Percentiles rank a stretch among this genome's conserved stretches.
Conservation (phyloP, 2,329 filamentous ascomycete genomes). For the Alternaria angustiovoidea region DNA sequence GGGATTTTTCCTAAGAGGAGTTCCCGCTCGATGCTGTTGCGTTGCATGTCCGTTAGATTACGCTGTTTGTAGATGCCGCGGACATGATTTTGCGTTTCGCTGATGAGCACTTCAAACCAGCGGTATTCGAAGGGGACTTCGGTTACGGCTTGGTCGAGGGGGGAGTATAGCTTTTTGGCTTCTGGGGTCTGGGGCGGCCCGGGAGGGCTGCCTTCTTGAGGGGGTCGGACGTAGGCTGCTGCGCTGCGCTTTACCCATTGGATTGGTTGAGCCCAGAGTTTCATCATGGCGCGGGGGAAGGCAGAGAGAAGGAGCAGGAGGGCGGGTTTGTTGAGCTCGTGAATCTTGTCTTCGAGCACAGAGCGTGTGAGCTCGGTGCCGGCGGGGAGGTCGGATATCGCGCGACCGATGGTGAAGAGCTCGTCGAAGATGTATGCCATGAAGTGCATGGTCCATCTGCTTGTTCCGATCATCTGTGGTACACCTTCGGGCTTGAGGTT, state of each 20-base stretch:
- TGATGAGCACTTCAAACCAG: slow-evolving; percentile 58
- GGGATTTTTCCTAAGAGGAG: slow-evolving; percentile 63
- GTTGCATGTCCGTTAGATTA: slow-evolving; percentile 54
- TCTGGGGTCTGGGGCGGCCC: slow-evolving; percentile 53
- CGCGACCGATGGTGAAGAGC: slow-evolving; percentile 48
- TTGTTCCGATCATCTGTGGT: slow-evolving; percentile 67
- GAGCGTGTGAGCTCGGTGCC: slow-evolving; percentile 48
- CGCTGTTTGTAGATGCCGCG: slow-evolving; percentile 62
- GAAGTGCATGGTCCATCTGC: slow-evolving; percentile 79
- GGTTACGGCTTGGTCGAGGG: slow-evolving; percentile 43
- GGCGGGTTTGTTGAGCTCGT: slow-evolving; percentile 46
- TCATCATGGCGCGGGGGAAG: slow-evolving; percentile 50
- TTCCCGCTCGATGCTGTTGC: slow-evolving; percentile 60
- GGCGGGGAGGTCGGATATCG: slow-evolving; percentile 27
- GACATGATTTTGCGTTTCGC: slow-evolving; percentile 72
- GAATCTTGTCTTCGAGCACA: slow-evolving; percentile 37
- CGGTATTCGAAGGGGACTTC: slow-evolving; percentile 55
- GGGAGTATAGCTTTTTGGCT: slow-evolving; percentile 56
- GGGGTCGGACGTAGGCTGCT: slow-evolving; percentile 41
- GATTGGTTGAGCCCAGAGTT: slow-evolving; percentile 45
- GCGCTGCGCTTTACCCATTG: slow-evolving; percentile 42
- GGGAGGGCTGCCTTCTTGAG: slow-evolving; percentile 43
- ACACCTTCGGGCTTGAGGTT: slow-evolving; percentile 43
- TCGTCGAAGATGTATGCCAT: slow-evolving; percentile 65
- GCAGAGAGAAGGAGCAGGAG: slow-evolving; percentile 44